Evolutionary conservation across 2,329 filamentous ascomycete species (phyloP), one percentile per base, ranked within the genome.

Genomic region (Fusarium abutilonis): DNA sequence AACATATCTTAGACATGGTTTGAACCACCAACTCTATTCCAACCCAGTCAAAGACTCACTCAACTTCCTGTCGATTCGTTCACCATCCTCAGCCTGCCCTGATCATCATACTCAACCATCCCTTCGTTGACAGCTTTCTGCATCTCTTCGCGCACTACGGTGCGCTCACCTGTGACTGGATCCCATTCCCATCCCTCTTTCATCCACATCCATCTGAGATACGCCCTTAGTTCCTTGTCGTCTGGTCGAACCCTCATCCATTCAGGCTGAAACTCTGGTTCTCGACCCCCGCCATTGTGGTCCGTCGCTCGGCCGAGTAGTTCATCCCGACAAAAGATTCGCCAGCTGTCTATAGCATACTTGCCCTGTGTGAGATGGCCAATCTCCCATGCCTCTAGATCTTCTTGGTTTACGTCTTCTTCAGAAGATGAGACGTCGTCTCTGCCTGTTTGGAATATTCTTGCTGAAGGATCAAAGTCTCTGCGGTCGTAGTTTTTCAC

Each of bases 171-270:
- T 0, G 89, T 93, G 26, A 79, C 74, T 2, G 87, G 86, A 77
- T 96, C 85, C 92, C 92, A 97, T 36, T 87, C 81, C 84, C 88
- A 94, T 0, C 92, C 92, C 69, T 96, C 91, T 41, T 88, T 86
- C 77, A 95, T 84, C 93, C 93, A 97, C 86, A 93, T 91, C 93
- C 93, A 97, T 35, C 89, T 83, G 70, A 97, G 76, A 76, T 88
- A 97, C 0, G 92, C 92, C 39, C 91, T 83, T n/a, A 97, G 78
- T 75, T 97, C 93, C 76, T 97, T 97, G 75, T 97, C 93, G 39
- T 82, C 78, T 0, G 93, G 92, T 44, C 90, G 73, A 1, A 97
- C 92, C 4, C 91, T 84, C 83, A 93, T 95, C 93, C 93, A 97
- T 75, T 97, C 93, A 0, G 92, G 91, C 68, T 92, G 88, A 71